phyloP scores from a whole-genome alignment of 176 grass and related monocot species.

The Carex kokanica region DNA sequence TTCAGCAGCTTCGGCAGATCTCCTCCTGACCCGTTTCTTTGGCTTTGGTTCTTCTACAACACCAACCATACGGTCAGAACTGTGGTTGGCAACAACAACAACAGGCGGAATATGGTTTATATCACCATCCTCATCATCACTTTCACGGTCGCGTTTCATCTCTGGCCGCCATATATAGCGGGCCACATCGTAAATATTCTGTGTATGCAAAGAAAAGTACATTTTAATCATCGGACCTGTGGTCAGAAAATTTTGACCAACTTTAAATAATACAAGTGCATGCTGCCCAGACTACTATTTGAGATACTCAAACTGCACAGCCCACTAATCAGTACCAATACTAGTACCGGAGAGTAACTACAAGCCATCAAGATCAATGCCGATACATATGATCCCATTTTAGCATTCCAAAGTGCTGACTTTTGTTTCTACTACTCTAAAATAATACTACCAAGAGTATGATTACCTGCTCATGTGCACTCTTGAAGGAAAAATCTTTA shows the following conservation, averaged over 20 bases:
- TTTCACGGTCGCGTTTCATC: constrained; percentile 48
- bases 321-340: neutral
- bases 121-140: constrained; percentile 71
- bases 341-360: neutral
- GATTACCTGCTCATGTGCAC: constrained; percentile 52
- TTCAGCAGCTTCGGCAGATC: constrained; percentile 33
- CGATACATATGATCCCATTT: neutral
- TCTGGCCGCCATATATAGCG: constrained; percentile 69
- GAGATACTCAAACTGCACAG: neutral
- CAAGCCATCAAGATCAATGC: neutral
- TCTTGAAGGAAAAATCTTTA: constrained; percentile 58
- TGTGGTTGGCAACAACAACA: neutral
- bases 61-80: neutral
- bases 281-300: neutral
- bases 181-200: constrained; percentile 70
- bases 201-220: neutral
- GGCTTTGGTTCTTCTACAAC: constrained; percentile 34
- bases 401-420: neutral
- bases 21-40: constrained; percentile 48
- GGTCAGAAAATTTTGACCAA: neutral
- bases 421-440: neutral
- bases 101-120: constrained; percentile 30
- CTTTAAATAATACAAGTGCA: constrained; percentile 4
- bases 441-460: neutral
- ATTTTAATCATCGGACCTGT: neutral